Evolutionary conservation across 116 monocot species (phyloP).

Genomic region (Zostera marina): DNA sequence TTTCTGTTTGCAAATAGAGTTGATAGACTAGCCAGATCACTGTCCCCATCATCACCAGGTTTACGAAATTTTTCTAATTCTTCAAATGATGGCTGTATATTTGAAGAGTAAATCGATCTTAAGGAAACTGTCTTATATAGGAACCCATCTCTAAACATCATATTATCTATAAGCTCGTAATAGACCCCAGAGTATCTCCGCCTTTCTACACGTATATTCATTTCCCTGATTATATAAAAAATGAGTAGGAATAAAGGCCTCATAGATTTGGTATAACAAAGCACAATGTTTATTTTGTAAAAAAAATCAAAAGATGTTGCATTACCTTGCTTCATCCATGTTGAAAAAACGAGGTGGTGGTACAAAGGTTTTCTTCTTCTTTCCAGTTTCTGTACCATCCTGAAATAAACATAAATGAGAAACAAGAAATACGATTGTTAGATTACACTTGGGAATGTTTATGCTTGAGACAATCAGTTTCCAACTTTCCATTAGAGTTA

Average conservation of each 20-base stretch:
- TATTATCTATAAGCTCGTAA: slow-evolving; percentile 63
- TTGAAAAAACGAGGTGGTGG: slow-evolving; percentile 97
- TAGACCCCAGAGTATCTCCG: slow-evolving; percentile 64
- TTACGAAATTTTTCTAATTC: slow-evolving; percentile 89
- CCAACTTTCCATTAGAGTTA: too few species aligned
- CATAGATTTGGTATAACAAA: not conserved
- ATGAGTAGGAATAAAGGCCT: not conserved
- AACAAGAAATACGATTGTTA: too few species aligned
- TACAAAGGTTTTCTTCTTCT: slow-evolving; percentile 89
- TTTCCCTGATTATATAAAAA: slow-evolving; percentile 36
- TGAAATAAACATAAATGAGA: slow-evolving; percentile 15
- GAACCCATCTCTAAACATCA: slow-evolving; percentile 95
- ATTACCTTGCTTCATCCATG: slow-evolving; percentile 80
- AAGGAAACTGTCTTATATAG: slow-evolving; percentile 72
- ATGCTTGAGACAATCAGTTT: too few species aligned
- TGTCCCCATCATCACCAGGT: slow-evolving; percentile 75
- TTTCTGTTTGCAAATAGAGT: slow-evolving; percentile 91
- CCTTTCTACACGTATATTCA: slow-evolving; percentile 81
- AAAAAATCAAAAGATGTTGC: not conserved
- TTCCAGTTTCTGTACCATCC: slow-evolving; percentile 63
- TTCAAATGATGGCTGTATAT: slow-evolving; percentile 87
- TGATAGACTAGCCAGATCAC: slow-evolving; percentile 63
- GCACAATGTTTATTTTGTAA: not conserved
- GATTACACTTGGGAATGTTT: not conserved
- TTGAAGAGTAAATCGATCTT: slow-evolving; percentile 58